phyloP scores from a whole-genome alignment of 345 rosid genomes.

The Hibiscus syriacus region DNA sequence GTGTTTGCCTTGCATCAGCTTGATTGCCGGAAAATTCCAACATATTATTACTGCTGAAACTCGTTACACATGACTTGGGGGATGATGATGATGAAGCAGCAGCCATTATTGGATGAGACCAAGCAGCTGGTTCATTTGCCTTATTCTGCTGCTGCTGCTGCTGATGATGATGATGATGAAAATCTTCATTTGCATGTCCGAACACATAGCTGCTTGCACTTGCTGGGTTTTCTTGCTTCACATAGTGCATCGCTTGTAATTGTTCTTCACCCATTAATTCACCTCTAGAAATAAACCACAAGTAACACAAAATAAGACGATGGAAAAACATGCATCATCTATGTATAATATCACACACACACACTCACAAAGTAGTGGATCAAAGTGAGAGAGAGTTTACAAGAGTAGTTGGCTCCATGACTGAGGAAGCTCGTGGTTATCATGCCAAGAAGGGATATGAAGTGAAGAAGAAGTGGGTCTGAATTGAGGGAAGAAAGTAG shows the following conservation, averaged over 20 bases:
- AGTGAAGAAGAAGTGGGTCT: constrained; percentile 37
- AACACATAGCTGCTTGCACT: no score
- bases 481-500: constrained; percentile 28
- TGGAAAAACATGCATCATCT: constrained; percentile 3
- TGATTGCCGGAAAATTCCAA: constrained; percentile 59
- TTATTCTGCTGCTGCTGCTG: no score
- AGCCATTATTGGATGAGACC: constrained; percentile 43
- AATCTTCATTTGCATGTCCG: no score
- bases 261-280: constrained; percentile 63
- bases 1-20: constrained; percentile 45
- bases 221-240: constrained; percentile 57
- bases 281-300: constrained; percentile 31
- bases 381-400: no score
- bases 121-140: constrained; percentile 24
- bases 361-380: no score
- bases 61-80: constrained; percentile 58
- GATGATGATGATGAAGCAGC: constrained; percentile 34
- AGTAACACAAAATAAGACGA: not conserved
- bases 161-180: constrained; percentile 20
- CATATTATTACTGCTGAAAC: constrained; percentile 43
- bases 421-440: constrained; percentile 63
- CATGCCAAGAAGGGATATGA: constrained; percentile 47
- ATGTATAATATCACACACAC: no score
- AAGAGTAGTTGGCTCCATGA: constrained; percentile 80
- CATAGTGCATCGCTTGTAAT: constrained; percentile 38